These are phyloP conservation scores for Oryza glaberrima DNA, from an alignment of 176 grass and related monocot species.

Conservation along the genomic window DNA sequence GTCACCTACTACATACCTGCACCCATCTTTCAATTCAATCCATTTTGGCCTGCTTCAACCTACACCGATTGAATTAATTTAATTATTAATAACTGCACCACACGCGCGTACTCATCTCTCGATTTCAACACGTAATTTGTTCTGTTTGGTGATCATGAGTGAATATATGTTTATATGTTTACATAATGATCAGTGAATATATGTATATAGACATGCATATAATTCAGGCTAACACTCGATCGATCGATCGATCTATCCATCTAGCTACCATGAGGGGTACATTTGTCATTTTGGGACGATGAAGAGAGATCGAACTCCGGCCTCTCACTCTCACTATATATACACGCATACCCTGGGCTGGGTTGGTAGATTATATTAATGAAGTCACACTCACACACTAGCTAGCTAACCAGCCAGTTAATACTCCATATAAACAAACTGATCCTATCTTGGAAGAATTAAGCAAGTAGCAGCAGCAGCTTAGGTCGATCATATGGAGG, in stretches of 20 bases:
- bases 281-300: constrained; percentile 36
- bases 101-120: neutral
- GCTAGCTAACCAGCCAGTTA: neutral
- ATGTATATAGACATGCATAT: too few species aligned
- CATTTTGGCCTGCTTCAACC: neutral
- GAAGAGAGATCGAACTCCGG: neutral
- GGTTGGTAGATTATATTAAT: constrained; percentile 39
- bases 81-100: neutral
- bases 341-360: constrained; percentile 5
- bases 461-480: neutral
- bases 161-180: too few species aligned
- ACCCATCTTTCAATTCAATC: neutral
- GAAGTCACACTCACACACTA: neutral
- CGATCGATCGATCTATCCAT: too few species aligned
- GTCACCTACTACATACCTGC: neutral
- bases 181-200: too few species aligned
- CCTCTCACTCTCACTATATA: constrained; percentile 17
- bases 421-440: neutral
- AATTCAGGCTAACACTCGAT: too few species aligned
- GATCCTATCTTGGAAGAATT: neutral
- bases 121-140: neutral
- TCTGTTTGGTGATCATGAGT: neutral
- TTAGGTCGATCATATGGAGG: neutral
- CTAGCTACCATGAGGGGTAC: constrained; percentile 27
- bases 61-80: neutral